phyloP scores from a whole-genome alignment of 2,329 filamentous ascomycete genomes.

The Xylaria sp. region DNA sequence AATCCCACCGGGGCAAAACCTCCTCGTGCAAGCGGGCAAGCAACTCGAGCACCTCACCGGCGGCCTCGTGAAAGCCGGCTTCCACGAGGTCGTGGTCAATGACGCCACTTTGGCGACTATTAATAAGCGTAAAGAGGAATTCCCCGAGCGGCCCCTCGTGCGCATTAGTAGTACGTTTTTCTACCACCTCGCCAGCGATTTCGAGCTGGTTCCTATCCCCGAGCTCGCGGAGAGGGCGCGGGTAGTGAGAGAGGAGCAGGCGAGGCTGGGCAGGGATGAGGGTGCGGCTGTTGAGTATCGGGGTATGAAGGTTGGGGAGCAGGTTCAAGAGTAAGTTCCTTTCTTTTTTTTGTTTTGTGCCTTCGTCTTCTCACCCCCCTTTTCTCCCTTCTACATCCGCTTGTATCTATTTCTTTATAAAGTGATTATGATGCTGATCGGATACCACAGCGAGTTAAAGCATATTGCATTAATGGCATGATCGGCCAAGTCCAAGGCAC shows the following conservation, averaged over 20 bases:
- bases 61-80: slow-evolving; percentile 70
- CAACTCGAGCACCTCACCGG: slow-evolving; percentile 71
- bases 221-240: slow-evolving; percentile 58
- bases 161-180: slow-evolving; percentile 71
- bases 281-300: slow-evolving; percentile 61
- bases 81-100: slow-evolving; percentile 71
- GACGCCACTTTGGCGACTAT: slow-evolving; percentile 62
- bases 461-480: slow-evolving; percentile 64
- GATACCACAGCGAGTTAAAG: slow-evolving; percentile 58
- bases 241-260: slow-evolving; percentile 59
- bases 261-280: slow-evolving; percentile 63
- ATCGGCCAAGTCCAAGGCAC: slow-evolving; percentile 20
- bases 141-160: slow-evolving; percentile 63
- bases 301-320: slow-evolving; percentile 68
- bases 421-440: slow-evolving; percentile 18
- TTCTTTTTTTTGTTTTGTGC: not conserved
- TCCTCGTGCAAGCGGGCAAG: slow-evolving; percentile 71
- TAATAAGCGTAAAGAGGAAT: slow-evolving; percentile 54
- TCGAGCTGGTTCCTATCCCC: slow-evolving; percentile 64
- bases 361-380: slow-evolving; percentile 13
- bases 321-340: slow-evolving; percentile 64
- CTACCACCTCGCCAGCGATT: slow-evolving; percentile 69
- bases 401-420: too few species aligned
- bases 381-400: too few species aligned
- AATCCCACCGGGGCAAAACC: slow-evolving; percentile 67